Conservation (phyloP, 768 basidiomycete species). For the Pulveroboletus sp. region DNA sequence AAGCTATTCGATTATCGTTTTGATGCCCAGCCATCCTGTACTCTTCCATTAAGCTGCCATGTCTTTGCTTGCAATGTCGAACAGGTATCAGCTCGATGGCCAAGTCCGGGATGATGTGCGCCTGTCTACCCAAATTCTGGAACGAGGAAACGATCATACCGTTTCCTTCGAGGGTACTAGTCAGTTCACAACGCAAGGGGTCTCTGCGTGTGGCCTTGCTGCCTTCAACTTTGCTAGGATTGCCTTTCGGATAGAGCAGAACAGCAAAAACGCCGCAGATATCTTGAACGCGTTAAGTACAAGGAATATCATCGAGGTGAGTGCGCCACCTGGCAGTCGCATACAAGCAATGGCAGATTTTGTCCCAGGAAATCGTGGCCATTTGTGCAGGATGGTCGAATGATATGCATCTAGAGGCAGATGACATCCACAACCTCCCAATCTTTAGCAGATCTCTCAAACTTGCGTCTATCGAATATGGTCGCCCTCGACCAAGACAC, state of each 20-base stretch:
- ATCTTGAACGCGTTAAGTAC: constrained; percentile 22
- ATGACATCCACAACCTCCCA: constrained; percentile 48
- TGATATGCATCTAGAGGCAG: constrained; percentile 53
- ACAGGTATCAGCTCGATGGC: background rate
- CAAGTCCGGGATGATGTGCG: background rate
- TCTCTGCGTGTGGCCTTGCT: constrained; percentile 64
- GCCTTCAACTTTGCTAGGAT: constrained; percentile 62
- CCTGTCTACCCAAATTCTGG: constrained; percentile 16
- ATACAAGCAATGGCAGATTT: background rate
- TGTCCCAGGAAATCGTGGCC: constrained; percentile 48
- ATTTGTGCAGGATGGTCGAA: constrained; percentile 59
- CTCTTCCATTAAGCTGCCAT: background rate
- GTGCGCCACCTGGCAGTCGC: constrained; percentile 1
- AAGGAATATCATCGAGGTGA: constrained; percentile 25
- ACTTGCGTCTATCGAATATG: constrained; percentile 35
- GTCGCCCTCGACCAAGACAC: constrained; percentile 33
- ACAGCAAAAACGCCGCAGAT: constrained; percentile 4
- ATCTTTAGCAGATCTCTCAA: constrained; percentile 44
- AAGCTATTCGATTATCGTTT: background rate
- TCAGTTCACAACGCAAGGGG: constrained; percentile 48
- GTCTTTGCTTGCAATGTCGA: background rate
- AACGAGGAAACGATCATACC: constrained; percentile 33
- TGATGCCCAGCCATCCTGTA: background rate
- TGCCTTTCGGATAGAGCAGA: constrained; percentile 34
- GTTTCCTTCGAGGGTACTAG: constrained; percentile 51